Evolutionary conservation across 805 yeast genomes (phyloP).

Genomic region (Groenewaldozyma salmanticensis): DNA sequence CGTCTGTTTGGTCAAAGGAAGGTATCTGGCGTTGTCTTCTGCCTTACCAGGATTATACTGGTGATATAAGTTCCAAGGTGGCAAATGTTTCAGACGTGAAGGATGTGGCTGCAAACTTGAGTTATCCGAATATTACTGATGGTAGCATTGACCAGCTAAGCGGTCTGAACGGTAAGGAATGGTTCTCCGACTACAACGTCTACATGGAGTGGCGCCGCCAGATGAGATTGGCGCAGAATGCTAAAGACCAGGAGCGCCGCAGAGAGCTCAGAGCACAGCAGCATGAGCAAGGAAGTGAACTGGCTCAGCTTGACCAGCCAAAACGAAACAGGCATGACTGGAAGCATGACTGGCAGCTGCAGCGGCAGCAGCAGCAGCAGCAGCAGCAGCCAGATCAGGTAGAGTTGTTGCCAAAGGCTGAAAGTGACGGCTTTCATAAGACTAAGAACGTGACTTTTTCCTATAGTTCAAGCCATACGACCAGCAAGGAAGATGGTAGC

Average conservation of each 20-base stretch:
- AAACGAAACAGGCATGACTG: too few species aligned
- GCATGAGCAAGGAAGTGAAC: slow-evolving; percentile 2
- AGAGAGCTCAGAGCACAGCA: slow-evolving; percentile 1
- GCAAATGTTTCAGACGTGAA: background rate
- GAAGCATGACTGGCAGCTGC: slow-evolving; percentile 1
- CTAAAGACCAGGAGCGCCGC: slow-evolving; percentile 7
- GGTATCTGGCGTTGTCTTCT: slow-evolving; percentile 91
- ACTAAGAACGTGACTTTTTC: slow-evolving; percentile 21
- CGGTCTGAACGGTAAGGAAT: slow-evolving; percentile 23
- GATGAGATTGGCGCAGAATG: slow-evolving; percentile 27
- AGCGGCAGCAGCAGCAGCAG: slow-evolving; percentile 3
- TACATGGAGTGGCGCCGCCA: slow-evolving; percentile 58
- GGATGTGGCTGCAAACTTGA: background rate
- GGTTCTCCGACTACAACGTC: slow-evolving; percentile 56
- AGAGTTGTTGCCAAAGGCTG: slow-evolving; percentile 3
- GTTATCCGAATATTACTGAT: too few species aligned
- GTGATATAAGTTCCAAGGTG: background rate
- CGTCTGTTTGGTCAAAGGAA: slow-evolving; percentile 68
- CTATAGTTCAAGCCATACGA: slow-evolving; percentile 18
- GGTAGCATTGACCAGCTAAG: background rate
- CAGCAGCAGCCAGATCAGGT: slow-evolving; percentile 1
- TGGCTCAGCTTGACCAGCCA: background rate
- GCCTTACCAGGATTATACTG: slow-evolving; percentile 36
- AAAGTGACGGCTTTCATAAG: slow-evolving; percentile 6
- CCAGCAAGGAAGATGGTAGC: slow-evolving; percentile 22